These are phyloP conservation scores for Ceratocystis alfenasii DNA, from an alignment of 2,329 filamentous ascomycete genomes.

Conservation along the genomic window DNA sequence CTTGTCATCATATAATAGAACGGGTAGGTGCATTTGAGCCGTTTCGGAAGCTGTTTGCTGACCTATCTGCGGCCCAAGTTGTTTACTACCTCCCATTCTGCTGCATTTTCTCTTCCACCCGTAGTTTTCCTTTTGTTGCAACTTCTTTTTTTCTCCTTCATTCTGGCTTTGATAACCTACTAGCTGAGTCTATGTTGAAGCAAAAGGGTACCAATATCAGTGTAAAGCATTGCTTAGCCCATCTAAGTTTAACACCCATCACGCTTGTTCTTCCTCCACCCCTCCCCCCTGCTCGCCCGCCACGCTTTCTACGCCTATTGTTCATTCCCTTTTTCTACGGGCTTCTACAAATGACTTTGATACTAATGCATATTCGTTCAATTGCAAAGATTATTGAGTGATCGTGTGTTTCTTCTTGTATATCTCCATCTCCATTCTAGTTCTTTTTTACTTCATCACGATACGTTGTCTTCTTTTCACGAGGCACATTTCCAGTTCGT, in stretches of 20 bases:
- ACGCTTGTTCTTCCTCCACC: not conserved
- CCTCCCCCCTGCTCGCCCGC: too few species aligned
- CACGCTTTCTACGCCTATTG: too few species aligned
- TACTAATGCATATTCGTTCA: not conserved
- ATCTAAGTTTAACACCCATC: not conserved
- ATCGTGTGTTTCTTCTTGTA: not conserved
- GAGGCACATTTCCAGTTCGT: not conserved
- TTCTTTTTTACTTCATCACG: not conserved
- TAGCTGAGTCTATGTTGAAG: not conserved
- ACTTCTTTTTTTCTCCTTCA: not conserved
- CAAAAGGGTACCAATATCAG: too few species aligned
- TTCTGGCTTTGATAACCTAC: not conserved
- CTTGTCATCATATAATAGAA: not conserved
- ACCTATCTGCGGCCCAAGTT: not conserved
- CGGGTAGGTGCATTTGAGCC: not conserved
- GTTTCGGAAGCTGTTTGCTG: constrained; percentile 10
- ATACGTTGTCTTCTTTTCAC: too few species aligned
- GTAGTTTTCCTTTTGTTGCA: not conserved
- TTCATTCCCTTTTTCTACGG: not conserved
- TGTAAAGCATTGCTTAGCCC: not conserved
- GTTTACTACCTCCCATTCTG: not conserved
- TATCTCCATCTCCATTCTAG: not conserved
- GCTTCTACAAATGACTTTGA: not conserved
- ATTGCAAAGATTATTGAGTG: not conserved
- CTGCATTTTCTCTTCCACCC: not conserved